Evolutionary conservation across 164 flowering plant species (phyloP).

Genomic region (Paratinospora sagittata): DNA sequence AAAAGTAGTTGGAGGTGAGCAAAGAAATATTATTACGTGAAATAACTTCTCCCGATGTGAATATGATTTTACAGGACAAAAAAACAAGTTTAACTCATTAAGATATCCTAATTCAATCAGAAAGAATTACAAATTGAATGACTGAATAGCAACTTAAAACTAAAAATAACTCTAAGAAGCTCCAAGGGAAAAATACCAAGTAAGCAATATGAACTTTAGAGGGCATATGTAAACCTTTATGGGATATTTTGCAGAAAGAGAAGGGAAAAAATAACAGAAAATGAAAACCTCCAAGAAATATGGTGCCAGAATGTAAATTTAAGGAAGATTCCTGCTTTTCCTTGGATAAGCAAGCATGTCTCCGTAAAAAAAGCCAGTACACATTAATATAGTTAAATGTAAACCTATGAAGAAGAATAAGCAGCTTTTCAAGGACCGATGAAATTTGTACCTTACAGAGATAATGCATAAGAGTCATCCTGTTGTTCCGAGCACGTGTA

Average conservation of each 20-base stretch:
- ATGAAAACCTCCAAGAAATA: not conserved
- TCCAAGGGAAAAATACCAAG: no score
- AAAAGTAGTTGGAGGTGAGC: not conserved
- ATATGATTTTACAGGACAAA: not conserved
- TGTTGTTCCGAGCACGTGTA: no score
- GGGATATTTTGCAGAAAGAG: no score
- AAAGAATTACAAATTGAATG: not conserved
- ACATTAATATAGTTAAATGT: not conserved
- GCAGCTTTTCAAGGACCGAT: not conserved
- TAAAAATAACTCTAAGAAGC: no score
- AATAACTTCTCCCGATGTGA: not conserved
- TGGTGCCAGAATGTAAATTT: no score
- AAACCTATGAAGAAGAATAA: slow-evolving; percentile 1
- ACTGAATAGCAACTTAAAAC: no score
- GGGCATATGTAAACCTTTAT: no score
- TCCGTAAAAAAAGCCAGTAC: not conserved
- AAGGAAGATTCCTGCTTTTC: not conserved
- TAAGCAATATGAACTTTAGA: no score
- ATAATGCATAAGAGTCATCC: slow-evolving; percentile 98
- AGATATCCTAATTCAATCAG: not conserved
- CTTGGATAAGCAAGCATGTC: not conserved
- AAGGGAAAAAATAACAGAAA: no score
- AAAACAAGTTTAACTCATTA: not conserved
- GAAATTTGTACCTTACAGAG: slow-evolving; percentile 75
- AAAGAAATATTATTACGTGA: not conserved